Evolutionary conservation across 305 asterid genomes (phyloP).

Genomic region (Withania somnifera): DNA sequence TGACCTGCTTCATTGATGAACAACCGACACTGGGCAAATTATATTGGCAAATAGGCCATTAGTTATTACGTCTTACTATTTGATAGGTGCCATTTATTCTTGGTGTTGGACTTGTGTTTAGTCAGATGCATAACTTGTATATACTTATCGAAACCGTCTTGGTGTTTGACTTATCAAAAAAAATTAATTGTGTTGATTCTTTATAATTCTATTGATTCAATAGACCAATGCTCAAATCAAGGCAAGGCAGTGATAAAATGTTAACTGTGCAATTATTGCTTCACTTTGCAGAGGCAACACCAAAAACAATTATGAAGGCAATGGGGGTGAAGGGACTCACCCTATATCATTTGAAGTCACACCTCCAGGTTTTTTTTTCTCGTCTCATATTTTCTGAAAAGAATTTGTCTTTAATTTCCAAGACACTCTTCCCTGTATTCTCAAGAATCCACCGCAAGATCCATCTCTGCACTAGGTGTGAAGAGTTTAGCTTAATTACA

Average conservation of each 20-base stretch:
- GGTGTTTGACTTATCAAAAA: background rate
- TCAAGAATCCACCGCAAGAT: background rate
- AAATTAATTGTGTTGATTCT: background rate
- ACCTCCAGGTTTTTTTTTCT: slow-evolving; percentile 58
- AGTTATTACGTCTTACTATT: too few relatives aligned
- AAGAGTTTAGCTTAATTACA: background rate
- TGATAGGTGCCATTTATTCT: background rate
- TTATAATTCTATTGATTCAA: background rate
- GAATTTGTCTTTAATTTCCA: background rate
- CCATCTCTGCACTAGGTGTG: background rate
- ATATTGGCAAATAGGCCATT: background rate
- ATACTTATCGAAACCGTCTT: background rate
- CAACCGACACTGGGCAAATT: background rate
- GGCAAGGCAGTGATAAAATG: background rate
- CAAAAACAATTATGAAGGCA: slow-evolving; percentile 75
- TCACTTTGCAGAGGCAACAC: slow-evolving; percentile 70
- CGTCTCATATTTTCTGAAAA: background rate
- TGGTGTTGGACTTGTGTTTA: background rate
- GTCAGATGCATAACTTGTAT: background rate
- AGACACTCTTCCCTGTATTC: background rate
- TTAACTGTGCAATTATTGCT: slow-evolving; percentile 4
- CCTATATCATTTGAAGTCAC: slow-evolving; percentile 87
- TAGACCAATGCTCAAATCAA: background rate
- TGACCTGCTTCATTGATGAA: background rate
- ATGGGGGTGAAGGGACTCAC: slow-evolving; percentile 97